These are phyloP conservation scores for Dryadomyces quercus-mongolicae DNA, from an alignment of 2,329 filamentous ascomycete species.

Conservation along the genomic window DNA sequence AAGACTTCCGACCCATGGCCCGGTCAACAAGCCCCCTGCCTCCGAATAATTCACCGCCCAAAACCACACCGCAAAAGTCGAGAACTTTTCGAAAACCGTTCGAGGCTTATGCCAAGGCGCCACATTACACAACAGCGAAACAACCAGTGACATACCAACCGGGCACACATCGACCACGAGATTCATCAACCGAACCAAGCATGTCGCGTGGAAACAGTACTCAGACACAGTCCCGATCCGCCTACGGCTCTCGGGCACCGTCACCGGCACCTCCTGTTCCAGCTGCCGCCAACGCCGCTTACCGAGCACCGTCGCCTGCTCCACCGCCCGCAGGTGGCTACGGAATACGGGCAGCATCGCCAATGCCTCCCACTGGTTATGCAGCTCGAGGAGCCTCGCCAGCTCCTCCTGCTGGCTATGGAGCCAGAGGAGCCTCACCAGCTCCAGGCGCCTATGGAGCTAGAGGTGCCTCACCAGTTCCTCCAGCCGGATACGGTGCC, in stretches of 20 bases:
- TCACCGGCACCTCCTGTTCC: constrained; percentile 11
- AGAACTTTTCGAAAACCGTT: constrained; percentile 56
- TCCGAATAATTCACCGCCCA: constrained; percentile 39
- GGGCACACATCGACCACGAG: constrained; percentile 23
- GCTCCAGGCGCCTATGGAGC: too few species aligned
- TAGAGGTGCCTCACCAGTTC: too few species aligned
- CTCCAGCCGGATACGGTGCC: too few species aligned
- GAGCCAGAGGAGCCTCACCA: too few species aligned
- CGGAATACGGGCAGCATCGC: too few species aligned
- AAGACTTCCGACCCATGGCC: constrained; percentile 67
- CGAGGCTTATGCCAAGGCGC: constrained; percentile 54
- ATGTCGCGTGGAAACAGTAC: constrained; percentile 15
- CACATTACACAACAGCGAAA: constrained; percentile 52
- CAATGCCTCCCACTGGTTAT: too few species aligned
- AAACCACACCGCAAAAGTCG: constrained; percentile 43
- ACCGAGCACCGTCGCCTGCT: not conserved
- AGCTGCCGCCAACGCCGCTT: constrained; percentile 6
- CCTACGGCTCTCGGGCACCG: constrained; percentile 17
- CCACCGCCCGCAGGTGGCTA: not conserved
- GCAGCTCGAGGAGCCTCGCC: too few species aligned
- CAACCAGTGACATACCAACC: constrained; percentile 45
- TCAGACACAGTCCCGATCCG: too few species aligned
- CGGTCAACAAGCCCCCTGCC: constrained; percentile 50
- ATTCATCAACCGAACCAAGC: constrained; percentile 26
- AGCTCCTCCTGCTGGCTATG: too few species aligned